These are phyloP conservation scores for Ilex asprella DNA, from an alignment of 257 asterid species.

Conservation along the genomic window DNA sequence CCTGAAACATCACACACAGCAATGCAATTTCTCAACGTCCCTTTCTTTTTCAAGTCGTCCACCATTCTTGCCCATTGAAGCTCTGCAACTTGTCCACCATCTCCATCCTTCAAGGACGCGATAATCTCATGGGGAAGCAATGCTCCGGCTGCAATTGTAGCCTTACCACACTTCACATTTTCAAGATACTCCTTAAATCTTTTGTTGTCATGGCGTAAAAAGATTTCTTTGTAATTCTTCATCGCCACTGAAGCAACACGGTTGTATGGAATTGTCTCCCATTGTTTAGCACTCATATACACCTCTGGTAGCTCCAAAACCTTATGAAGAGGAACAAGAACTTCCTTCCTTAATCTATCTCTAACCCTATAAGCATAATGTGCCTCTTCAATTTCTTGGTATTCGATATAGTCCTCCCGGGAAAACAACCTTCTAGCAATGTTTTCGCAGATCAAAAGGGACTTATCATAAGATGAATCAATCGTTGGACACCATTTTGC, in stretches of 20 bases:
- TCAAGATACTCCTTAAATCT: slow-evolving; percentile 38
- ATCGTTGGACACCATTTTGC: slow-evolving; percentile 56
- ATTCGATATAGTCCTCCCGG: slow-evolving; percentile 17
- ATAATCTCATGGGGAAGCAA: slow-evolving; percentile 56
- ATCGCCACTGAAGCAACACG: slow-evolving; percentile 50
- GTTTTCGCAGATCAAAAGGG: slow-evolving; percentile 40
- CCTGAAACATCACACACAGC: slow-evolving; percentile 52
- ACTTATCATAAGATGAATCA: slow-evolving; percentile 48
- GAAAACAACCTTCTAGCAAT: slow-evolving; percentile 39
- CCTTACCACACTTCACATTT: slow-evolving; percentile 44
- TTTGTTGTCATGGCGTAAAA: slow-evolving; percentile 29
- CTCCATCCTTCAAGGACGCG: slow-evolving; percentile 14
- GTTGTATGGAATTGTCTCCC: slow-evolving; percentile 35
- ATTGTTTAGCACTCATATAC: slow-evolving; percentile 49
- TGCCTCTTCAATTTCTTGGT: slow-evolving; percentile 26
- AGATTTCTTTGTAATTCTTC: slow-evolving; percentile 35
- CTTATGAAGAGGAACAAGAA: slow-evolving; percentile 50
- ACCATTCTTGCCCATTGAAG: slow-evolving; percentile 58
- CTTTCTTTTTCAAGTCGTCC: slow-evolving; percentile 38
- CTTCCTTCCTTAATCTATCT: slow-evolving; percentile 44
- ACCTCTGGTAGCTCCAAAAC: slow-evolving; percentile 52
- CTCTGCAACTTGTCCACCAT: slow-evolving; percentile 34
- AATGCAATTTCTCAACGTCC: slow-evolving; percentile 41
- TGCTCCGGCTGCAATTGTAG: slow-evolving; percentile 47
- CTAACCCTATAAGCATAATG: slow-evolving; percentile 34